phyloP scores from a whole-genome alignment of 306 rosid genomes.

The Boehmeria nivea region DNA sequence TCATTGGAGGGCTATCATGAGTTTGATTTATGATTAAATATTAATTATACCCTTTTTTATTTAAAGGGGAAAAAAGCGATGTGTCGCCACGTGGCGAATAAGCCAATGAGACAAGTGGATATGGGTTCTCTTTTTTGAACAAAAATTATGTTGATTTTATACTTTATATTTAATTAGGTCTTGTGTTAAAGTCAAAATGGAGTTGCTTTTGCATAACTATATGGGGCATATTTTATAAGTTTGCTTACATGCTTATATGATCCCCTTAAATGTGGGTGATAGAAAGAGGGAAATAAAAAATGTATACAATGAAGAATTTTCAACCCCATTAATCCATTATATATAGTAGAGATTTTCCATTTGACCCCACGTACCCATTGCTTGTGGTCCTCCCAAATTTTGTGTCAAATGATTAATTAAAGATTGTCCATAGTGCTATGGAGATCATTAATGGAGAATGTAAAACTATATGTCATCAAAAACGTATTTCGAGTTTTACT shows the following conservation, averaged over 20 bases:
- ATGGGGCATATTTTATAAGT: neutral
- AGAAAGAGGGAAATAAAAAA: conserved; percentile 12
- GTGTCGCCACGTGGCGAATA: too few relatives aligned
- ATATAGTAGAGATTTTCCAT: conserved; percentile 9
- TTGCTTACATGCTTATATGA: neutral
- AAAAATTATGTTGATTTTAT: neutral
- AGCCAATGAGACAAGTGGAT: too few relatives aligned
- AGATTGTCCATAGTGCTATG: neutral
- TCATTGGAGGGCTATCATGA: too few relatives aligned
- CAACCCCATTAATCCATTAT: conserved; percentile 11
- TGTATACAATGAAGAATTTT: conserved; percentile 9
- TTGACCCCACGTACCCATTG: conserved; percentile 19
- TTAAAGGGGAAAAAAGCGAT: too few relatives aligned
- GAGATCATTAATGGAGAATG: neutral
- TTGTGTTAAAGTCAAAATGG: conserved; percentile 2
- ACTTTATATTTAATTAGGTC: neutral
- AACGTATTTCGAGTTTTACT: too few relatives aligned
- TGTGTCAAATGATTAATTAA: neutral
- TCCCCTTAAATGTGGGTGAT: too few relatives aligned
- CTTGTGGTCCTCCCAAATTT: conserved; percentile 9
- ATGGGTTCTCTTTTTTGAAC: neutral
- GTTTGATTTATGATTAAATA: too few relatives aligned
- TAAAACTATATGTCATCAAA: too few relatives aligned
- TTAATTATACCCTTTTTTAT: too few relatives aligned
- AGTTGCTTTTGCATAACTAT: conserved; percentile 3